These are phyloP conservation scores for Ammopiptanthus mongolicus DNA, from an alignment of 306 rosid genomes.

Conservation along the genomic window DNA sequence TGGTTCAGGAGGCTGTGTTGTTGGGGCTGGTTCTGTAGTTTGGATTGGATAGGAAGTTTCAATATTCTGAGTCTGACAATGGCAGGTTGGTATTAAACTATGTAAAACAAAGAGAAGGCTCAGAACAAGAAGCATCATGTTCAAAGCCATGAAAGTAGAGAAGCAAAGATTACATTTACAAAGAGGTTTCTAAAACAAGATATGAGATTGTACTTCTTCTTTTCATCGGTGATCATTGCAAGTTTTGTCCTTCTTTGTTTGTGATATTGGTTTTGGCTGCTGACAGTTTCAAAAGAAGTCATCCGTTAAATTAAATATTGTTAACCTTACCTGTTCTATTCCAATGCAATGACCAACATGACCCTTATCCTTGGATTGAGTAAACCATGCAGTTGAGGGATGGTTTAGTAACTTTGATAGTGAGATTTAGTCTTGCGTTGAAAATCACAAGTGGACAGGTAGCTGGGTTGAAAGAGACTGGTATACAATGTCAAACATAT, in stretches of 20 bases:
- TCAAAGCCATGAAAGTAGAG: slow-evolving; percentile 38
- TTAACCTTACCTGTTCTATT: neutral
- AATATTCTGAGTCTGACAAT: slow-evolving; percentile 53
- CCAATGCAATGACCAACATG: slow-evolving; percentile 17
- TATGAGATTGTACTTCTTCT: slow-evolving; percentile 13
- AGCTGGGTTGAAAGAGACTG: neutral
- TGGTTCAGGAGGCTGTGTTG: neutral
- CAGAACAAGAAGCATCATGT: slow-evolving; percentile 18
- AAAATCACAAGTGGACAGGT: neutral
- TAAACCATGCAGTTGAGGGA: neutral
- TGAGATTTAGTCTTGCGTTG: slow-evolving; percentile 9
- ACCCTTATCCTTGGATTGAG: neutral
- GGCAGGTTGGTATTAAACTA: slow-evolving; percentile 19
- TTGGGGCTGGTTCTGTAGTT: slow-evolving; percentile 13
- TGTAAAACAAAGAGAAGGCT: slow-evolving; percentile 20
- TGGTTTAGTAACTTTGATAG: neutral
- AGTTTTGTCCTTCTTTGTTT: slow-evolving; percentile 18
- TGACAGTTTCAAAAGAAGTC: slow-evolving; percentile 58
- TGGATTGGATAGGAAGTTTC: slow-evolving; percentile 56
- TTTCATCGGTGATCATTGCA: slow-evolving; percentile 12
- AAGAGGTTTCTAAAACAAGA: slow-evolving; percentile 2
- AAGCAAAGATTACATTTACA: slow-evolving; percentile 3
- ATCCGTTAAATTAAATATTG: slow-evolving; percentile 20
- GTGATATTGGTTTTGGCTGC: slow-evolving; percentile 35
- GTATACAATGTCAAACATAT: slow-evolving; percentile 12